Evolutionary conservation across 306 rosid species (phyloP), one percentile per base, ranked within the genome.

Genomic region (Ormosia semicastrata): DNA sequence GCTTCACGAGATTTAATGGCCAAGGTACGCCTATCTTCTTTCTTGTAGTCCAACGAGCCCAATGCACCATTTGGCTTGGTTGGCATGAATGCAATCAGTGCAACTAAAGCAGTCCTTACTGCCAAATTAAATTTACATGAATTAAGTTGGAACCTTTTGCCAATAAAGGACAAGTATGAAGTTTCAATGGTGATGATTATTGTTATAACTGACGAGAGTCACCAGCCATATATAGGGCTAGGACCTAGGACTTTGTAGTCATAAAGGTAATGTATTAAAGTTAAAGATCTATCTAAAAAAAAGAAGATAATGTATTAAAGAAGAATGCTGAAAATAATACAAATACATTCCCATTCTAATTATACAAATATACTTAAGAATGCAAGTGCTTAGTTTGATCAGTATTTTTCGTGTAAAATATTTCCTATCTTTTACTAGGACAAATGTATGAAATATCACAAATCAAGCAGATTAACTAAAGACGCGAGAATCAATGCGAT

Each of bases 91-190:
- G 99, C 99, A 85, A 96, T 92, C 50, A 96, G 83, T 4, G 99
- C 99, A 83, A 93, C 97, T 63, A 96, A 82, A 79, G 99, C 99
- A 70, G 99, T 96, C 74, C 99, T 92, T 47, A 96, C 99, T 96
- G 88, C 82, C 82, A 85, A 73, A 81, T 81, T 8, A 62, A 66
- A 77, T 54, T 71, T 33, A 63, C 32, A 71, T 68, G 66, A 89
- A 64, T 54, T 14, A 62, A n/a, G 74, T 75, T 73, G 75, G 60
- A 65, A 57, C 52, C 62, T 81, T 71, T 57, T 12, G 43, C 70
- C 59, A 59, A 76, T 47, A 66, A 56, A 76, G 66, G 47, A 17
- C 54, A 69, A 62, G 47, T 64, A 47, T 58, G 18, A 18, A 66
- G 54, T 63, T 64, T 64, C 67, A 34, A 65, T 18, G 15, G 34